These are phyloP conservation scores for Fusarium ambrosium DNA, from an alignment of 2,329 filamentous ascomycete genomes.

Conservation along the genomic window DNA sequence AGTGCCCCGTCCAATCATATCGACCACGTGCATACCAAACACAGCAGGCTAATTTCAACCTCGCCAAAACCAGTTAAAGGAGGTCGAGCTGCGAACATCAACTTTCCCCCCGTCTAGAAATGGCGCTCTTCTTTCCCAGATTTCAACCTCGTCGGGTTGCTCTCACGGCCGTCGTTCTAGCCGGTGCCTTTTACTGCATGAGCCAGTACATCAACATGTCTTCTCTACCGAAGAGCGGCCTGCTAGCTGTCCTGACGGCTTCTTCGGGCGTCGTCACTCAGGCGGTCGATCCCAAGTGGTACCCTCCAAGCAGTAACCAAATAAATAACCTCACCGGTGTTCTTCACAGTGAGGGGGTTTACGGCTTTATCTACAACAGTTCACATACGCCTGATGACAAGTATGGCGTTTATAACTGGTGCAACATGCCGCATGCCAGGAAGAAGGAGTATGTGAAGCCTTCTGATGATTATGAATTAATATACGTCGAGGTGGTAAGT, in stretches of 20 bases:
- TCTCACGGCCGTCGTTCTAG: conserved; percentile 14
- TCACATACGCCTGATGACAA: conserved; percentile 68
- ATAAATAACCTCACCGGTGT: conserved; percentile 74
- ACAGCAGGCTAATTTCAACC: conserved; percentile 25
- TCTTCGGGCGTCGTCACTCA: conserved; percentile 16
- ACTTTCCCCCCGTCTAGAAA: neutral
- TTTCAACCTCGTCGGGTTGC: conserved; percentile 11
- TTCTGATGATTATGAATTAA: conserved; percentile 69
- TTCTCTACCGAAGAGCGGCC: conserved; percentile 16
- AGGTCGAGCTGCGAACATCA: neutral
- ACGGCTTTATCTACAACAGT: conserved; percentile 81
- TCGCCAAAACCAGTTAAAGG: neutral
- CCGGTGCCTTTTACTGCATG: conserved; percentile 14
- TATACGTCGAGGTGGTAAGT: conserved; percentile 81
- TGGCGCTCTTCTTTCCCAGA: conserved; percentile 28
- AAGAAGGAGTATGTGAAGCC: conserved; percentile 72
- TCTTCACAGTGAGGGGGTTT: conserved; percentile 71
- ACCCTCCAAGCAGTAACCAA: conserved; percentile 66
- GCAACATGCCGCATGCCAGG: conserved; percentile 90
- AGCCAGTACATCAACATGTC: conserved; percentile 32
- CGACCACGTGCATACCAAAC: conserved; percentile 36
- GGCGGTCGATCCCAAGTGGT: conserved; percentile 65
- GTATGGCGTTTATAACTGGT: conserved; percentile 82
- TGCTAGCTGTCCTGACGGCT: conserved; percentile 33
- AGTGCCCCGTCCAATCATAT: conserved; percentile 27